Base-by-base conservation (phyloP, 2,329 filamentous ascomycete genomes). In the Emmonsiellopsis sp. region DNA sequence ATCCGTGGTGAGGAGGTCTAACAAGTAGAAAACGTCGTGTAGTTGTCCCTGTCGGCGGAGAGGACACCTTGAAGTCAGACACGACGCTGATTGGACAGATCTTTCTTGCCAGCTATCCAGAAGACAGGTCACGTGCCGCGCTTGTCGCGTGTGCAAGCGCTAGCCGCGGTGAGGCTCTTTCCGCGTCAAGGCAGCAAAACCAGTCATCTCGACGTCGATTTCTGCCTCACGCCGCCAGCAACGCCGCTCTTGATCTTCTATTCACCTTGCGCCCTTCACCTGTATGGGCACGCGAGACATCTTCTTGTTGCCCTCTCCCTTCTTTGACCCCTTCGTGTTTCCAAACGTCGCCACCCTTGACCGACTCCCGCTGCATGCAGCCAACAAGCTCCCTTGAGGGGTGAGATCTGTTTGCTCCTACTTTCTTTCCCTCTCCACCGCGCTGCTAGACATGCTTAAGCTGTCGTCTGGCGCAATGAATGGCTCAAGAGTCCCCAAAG, bases 401-500 rank as follows among this genome's bases (percentile, higher is more conserved):
- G 32, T 41, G 41, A 51, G 31, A n/a, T 51, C 30, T 16, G 31
- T 38, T 16, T 32, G 34, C 53, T 41, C 47, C 47, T n/a, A 13
- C 13, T 31, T 10, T 13, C 44, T 31, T 50, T 32, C 41, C 16
- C 20, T 45, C 34, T 30, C n/a, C 41, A 11, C 1, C 9, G 13
- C 43, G 11, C 42, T 40, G 9, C 49, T 8, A 44, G 26, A 34
- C 52, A 59, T 57, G 47, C 46, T 57, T 20, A 50, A 57, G 34
- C 49, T 57, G 46, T 57, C 54, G 46, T 48, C 55, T 20, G 51
- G 51, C 43, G 60, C 56, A 43, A 58, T 58, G 56, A 60, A 61
- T 50, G 57, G 56, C 44, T 70, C 69, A 61, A 69, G 64, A 61
- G 62, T 59, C 53, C 61, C 65, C 45, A 70, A 63, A 56, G 63